These are phyloP conservation scores for Xylaria sp. DNA, from an alignment of 2,329 filamentous ascomycete species.

Conservation along the genomic window DNA sequence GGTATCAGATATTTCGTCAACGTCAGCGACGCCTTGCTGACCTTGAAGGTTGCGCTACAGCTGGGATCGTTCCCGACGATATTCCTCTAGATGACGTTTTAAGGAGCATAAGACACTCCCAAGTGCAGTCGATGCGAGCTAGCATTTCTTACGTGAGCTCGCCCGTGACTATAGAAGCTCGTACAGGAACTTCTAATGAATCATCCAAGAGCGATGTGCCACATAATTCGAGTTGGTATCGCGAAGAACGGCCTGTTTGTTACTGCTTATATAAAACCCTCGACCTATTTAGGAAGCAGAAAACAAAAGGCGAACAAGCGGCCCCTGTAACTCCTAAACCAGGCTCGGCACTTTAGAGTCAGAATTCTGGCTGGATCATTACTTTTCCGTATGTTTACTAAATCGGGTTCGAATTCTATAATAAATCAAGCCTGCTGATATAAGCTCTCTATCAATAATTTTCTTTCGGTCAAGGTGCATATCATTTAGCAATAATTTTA, in stretches of 20 bases:
- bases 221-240: slow-evolving; percentile 5
- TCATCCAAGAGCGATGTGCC: not conserved
- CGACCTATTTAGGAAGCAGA: not conserved
- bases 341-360: too few relatives aligned
- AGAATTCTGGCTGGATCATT: too few relatives aligned
- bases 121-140: not conserved
- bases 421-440: too few relatives aligned
- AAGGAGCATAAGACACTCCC: not conserved
- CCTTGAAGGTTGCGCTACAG: not conserved
- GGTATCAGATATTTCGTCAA: not conserved
- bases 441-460: not conserved
- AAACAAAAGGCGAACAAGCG: not conserved
- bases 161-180: not conserved
- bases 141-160: not conserved
- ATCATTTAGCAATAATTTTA: not conserved
- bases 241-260: slow-evolving; percentile 48
- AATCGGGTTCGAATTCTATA: too few relatives aligned
- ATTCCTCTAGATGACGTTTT: slow-evolving; percentile 3
- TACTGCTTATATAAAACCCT: not conserved
- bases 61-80: not conserved
- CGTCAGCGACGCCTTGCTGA: not conserved
- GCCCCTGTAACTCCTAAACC: not conserved
- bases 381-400: too few relatives aligned
- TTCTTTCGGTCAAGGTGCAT: not conserved
- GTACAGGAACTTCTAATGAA: not conserved